Base-by-base conservation (phyloP, 805 yeast genomes). In the Lipomyces spencermartinsiae region DNA sequence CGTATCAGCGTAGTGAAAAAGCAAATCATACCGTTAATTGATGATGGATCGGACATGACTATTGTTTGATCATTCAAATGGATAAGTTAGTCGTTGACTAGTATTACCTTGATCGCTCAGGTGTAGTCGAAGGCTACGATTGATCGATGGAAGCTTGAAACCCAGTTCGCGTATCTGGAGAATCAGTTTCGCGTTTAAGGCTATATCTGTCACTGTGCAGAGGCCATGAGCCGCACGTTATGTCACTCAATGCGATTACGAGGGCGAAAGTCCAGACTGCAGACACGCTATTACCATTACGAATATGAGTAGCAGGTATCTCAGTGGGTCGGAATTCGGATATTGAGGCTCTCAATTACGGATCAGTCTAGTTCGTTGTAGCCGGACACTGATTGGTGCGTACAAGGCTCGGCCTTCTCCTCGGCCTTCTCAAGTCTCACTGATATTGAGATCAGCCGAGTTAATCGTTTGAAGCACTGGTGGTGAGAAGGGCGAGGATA, bases 1-100 rank as follows among this genome's bases (percentile, higher is more conserved):
- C 39, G 10, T 14, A 58, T 10, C 49, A 16, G 62, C 7, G 8
- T 14, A n/a, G 34, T 16, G 1, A 46, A 51, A 25, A 53, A n/a
- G 6, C 10, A 53, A 54, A 16, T n/a, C 67, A 22, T 53, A 68
- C 71, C 71, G 51, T 68, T 68, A 37, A 68, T 68, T 25, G 59
- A 43, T 22, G 71, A 68, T 0, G 71, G 71, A 63, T 68, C 66
- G 29, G 70, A 66, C 71, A 68, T 68, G 33, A 19, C 61, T 43
- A n/a, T 16, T 43, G n/a, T 8, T 7, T 1, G 49, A 43, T 43
- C 49, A 16, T 6, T n/a, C 8, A 43, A n/a, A 16, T 12, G 9
- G 49, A 43, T 16, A 6, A 9, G 2, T 9, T 43, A 43, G 49
- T 6, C 3, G 49, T 16, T 43, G 10, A n/a, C 49, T 39, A 16